Evolutionary conservation across 129 eudicot genomes (phyloP), one percentile per base, ranked within the genome.

Genomic region (Lonicera japonica): DNA sequence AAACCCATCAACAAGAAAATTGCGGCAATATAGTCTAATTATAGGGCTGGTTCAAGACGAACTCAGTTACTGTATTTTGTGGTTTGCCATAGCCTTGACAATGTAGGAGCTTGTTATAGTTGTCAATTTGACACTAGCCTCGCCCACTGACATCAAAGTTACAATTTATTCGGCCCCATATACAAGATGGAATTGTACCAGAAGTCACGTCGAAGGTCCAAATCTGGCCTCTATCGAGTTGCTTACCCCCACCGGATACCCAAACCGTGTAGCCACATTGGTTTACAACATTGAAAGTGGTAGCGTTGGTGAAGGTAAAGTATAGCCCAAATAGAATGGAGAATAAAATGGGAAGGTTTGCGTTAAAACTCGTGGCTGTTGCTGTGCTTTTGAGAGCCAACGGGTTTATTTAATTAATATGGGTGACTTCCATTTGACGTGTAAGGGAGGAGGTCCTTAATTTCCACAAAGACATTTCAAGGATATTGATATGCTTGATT

Each of bases 1-100:
- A 46, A 83, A 83, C n/a, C 89, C 89, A 46, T 75, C 85, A 1
- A 83, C 61, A 5, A 83, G 68, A 1, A 85, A 83, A 25, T 79
- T 75, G 58, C n/a, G n/a, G 79, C 89, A 17, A 73, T 24, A 25
- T 73, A 75, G 67, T 79, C 85, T 16, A 53, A 38, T 79, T 76
- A 17, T 64, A 60, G 57, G 25, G 70, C 16, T 83, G 84, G 59
- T 78, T 78, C 18, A 82, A 74, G 14, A 79, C 75, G 12, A 58
- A 73, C 55, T 83, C 80, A 0, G 82, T 82, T n/a, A 83, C 55
- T 46, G 85, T 72, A 46, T 79, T 75, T 5, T 85, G 89, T 16
- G 81, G 77, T 11, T 39, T 0, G 21, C 85, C 89, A 8, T 56
- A 83, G 17, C 65, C 71, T 4, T 72, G 66, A 25, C 85, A 83